These are phyloP conservation scores for Hypoxylon rubiginosum DNA, from an alignment of 2,329 filamentous ascomycete genomes.

Conservation along the genomic window DNA sequence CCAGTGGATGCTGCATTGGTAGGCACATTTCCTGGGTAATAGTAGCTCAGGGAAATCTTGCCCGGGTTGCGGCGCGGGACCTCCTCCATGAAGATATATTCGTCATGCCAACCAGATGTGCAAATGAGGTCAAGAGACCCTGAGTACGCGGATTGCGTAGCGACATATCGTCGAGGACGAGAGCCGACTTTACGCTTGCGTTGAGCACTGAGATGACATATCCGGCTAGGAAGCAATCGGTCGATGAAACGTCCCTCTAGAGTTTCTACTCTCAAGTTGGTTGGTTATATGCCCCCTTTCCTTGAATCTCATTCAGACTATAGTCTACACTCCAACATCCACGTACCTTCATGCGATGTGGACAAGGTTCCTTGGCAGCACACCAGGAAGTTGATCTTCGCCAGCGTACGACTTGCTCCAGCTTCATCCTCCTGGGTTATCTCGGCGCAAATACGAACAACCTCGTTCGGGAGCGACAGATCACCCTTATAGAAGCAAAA, in stretches of 20 bases:
- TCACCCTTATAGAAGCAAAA: conserved; percentile 54
- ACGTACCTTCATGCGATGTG: conserved; percentile 27
- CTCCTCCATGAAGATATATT: conserved; percentile 52
- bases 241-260: conserved; percentile 49
- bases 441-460: conserved; percentile 51
- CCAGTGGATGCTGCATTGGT: conserved; percentile 1
- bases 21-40: conserved; percentile 23
- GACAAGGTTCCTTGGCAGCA: conserved; percentile 47
- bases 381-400: conserved; percentile 54
- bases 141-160: conserved; percentile 15
- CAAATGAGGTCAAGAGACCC: not conserved
- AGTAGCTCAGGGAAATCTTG: conserved; percentile 47
- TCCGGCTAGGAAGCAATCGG: conserved; percentile 43
- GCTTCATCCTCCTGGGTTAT: conserved; percentile 43
- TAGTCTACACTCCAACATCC: not conserved
- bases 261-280: conserved; percentile 44
- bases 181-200: conserved; percentile 4
- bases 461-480: conserved; percentile 52
- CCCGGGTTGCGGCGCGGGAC: conserved; percentile 47
- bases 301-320: not conserved
- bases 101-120: conserved; percentile 42
- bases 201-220: conserved; percentile 46
- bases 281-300: not conserved
- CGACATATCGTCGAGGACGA: conserved; percentile 18
- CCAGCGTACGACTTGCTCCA: conserved; percentile 7